Evolutionary conservation across 495 filamentous ascomycete genomes (phyloP).

Genomic region (Choiromyces venosus): DNA sequence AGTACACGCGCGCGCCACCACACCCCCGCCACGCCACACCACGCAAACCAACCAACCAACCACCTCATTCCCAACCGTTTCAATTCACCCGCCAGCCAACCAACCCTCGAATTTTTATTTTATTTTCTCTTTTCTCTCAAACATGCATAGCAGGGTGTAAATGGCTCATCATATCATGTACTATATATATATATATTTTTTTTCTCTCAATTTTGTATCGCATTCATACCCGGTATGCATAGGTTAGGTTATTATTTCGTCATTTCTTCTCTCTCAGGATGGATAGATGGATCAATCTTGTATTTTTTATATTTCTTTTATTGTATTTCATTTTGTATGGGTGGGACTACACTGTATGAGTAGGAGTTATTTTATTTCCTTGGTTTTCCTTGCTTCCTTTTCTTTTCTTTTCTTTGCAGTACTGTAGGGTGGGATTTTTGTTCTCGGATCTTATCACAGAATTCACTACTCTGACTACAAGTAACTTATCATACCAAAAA

Average conservation of each 20-base stretch:
- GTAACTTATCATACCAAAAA: too few species aligned
- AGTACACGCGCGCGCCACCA: background rate
- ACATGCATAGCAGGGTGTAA: conserved; percentile 1
- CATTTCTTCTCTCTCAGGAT: background rate
- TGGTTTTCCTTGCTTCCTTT: background rate
- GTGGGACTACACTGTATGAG: conserved; percentile 1
- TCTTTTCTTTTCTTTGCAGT: background rate
- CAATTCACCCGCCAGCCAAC: background rate
- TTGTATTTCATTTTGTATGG: background rate
- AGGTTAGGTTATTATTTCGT: background rate
- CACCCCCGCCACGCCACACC: too few species aligned
- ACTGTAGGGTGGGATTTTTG: too few species aligned
- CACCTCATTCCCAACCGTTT: background rate
- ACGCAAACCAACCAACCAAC: too few species aligned
- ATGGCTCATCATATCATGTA: conserved; percentile 5
- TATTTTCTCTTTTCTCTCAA: background rate
- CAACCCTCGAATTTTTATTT: background rate
- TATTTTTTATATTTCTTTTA: background rate
- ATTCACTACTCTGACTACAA: background rate
- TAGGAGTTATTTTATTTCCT: background rate
- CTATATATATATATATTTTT: background rate
- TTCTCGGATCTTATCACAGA: too few species aligned
- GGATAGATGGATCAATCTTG: background rate
- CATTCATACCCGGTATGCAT: conserved; percentile 5
- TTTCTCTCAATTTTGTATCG: background rate